Evolutionary conservation across 2,329 filamentous ascomycete genomes (phyloP).

Genomic region (Diplodia scrobiculata): DNA sequence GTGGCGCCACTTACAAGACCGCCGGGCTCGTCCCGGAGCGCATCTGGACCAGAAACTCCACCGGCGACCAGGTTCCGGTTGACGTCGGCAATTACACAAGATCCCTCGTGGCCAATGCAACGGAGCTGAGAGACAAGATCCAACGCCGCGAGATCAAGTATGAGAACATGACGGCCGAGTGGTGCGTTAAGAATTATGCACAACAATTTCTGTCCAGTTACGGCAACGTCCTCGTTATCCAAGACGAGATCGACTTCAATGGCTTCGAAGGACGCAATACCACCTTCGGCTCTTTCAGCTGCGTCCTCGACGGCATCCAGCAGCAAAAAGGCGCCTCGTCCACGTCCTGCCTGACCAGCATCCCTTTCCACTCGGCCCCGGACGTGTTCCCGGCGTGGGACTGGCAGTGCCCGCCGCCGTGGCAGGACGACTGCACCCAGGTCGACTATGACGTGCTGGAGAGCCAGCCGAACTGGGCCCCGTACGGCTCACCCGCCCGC

Average conservation of each 20-base stretch:
- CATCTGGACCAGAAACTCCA: background rate
- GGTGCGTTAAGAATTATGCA: background rate
- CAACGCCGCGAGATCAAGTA: background rate
- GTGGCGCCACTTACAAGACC: conserved; percentile 5
- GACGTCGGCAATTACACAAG: background rate
- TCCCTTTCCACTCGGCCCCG: background rate
- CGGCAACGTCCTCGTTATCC: background rate
- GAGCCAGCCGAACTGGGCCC: conserved; percentile 31
- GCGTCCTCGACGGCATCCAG: background rate
- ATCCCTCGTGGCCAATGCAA: background rate
- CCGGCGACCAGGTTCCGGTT: background rate
- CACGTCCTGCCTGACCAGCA: background rate
- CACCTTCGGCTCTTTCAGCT: background rate
- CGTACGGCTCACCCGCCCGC: conserved; percentile 31
- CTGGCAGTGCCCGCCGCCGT: background rate
- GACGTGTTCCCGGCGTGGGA: conserved; percentile 1
- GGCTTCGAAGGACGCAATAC: background rate
- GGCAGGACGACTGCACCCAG: conserved; percentile 10
- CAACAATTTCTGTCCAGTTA: background rate
- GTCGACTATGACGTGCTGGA: background rate
- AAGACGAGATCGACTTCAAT: background rate
- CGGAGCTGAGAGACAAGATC: background rate
- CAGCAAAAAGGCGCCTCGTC: background rate
- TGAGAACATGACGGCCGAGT: background rate
- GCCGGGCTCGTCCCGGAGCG: background rate